These are phyloP conservation scores for Pseudozyma sp. DNA, from an alignment of 1,284 basidiomycete species.

Conservation along the genomic window DNA sequence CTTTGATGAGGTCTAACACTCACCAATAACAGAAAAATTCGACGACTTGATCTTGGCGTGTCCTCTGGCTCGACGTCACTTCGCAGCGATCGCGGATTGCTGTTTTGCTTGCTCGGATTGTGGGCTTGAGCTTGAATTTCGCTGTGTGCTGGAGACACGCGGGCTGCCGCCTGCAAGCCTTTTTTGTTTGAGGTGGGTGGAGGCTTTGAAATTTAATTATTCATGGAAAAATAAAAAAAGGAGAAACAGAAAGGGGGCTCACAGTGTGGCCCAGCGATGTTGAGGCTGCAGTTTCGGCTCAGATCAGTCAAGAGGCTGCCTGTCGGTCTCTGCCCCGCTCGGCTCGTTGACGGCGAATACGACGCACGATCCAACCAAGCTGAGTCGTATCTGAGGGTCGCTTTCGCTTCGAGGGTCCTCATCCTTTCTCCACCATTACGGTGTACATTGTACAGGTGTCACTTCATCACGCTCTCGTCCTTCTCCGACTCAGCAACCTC, in stretches of 20 bases:
- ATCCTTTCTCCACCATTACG: background rate
- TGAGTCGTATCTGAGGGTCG: background rate
- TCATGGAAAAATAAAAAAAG: background rate
- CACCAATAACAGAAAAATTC: background rate
- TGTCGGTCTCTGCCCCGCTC: background rate
- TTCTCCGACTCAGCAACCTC: too few species aligned
- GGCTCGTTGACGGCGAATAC: background rate
- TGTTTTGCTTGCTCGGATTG: background rate
- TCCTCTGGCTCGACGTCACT: conserved; percentile 29
- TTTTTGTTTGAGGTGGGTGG: conserved; percentile 2
- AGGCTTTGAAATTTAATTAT: conserved; percentile 7
- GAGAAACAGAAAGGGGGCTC: conserved; percentile 1
- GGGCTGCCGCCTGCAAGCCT: conserved; percentile 28
- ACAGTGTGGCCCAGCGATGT: background rate
- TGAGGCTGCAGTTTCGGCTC: background rate
- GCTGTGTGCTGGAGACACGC: background rate
- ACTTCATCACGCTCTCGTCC: too few species aligned
- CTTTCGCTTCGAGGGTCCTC: background rate
- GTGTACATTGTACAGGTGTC: too few species aligned
- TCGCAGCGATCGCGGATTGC: conserved; percentile 27
- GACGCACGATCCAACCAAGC: conserved; percentile 13
- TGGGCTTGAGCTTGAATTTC: background rate
- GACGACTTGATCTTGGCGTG: background rate
- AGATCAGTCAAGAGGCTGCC: too few species aligned
- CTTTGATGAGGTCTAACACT: background rate